Evolutionary conservation across 768 basidiomycete species (phyloP).

Genomic region (Grammothele lineata): DNA sequence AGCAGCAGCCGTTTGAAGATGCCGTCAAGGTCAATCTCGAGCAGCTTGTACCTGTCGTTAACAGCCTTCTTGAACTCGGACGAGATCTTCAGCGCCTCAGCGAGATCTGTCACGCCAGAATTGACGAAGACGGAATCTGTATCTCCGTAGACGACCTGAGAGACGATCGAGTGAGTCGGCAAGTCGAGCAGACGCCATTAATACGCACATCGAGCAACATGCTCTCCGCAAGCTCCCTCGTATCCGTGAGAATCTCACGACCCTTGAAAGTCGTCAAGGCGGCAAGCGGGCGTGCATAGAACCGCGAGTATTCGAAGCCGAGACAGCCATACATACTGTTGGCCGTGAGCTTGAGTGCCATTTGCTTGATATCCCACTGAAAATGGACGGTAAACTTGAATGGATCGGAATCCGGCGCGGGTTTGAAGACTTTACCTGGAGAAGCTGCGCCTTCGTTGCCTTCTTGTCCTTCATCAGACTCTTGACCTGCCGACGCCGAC

Average conservation of each 20-base stretch:
- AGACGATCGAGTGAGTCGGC: neutral
- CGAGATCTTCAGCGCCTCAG: slow-evolving; percentile 89
- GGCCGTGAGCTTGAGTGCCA: slow-evolving; percentile 94
- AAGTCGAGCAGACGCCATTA: neutral
- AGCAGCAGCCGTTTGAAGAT: slow-evolving; percentile 90
- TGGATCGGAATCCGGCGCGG: neutral
- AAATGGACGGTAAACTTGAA: neutral
- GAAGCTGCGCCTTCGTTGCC: slow-evolving; percentile 65
- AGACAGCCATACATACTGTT: slow-evolving; percentile 99
- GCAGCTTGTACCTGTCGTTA: slow-evolving; percentile 90
- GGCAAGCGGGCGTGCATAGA: slow-evolving; percentile 95
- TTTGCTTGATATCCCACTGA: slow-evolving; percentile 97
- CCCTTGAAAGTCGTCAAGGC: slow-evolving; percentile 97
- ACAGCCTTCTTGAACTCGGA: slow-evolving; percentile 92
- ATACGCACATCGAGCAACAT: slow-evolving; percentile 78
- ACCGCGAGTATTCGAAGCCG: slow-evolving; percentile 94
- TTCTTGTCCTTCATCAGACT: slow-evolving; percentile 88
- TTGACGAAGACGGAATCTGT: slow-evolving; percentile 99
- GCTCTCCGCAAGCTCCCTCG: slow-evolving; percentile 87
- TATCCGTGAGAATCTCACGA: slow-evolving; percentile 93
- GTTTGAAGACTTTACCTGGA: slow-evolving; percentile 67
- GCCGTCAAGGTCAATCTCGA: slow-evolving; percentile 95
- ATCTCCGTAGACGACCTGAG: slow-evolving; percentile 95
- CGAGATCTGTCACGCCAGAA: slow-evolving; percentile 84
- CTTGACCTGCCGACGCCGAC: slow-evolving; percentile 86